Conservation (phyloP, 495 filamentous ascomycete genomes). For the Lineolata rhizophorae region DNA sequence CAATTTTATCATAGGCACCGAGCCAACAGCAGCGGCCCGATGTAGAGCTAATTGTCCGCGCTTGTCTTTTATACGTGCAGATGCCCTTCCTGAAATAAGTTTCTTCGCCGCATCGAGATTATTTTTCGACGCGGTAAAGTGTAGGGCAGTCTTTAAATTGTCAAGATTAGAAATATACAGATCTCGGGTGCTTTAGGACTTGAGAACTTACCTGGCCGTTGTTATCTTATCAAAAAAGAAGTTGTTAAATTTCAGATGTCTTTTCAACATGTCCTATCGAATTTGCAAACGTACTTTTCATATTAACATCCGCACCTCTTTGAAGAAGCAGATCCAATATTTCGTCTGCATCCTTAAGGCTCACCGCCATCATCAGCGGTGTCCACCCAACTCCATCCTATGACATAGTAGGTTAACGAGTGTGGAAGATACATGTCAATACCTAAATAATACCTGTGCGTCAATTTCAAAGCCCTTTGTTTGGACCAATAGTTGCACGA, state of each 20-base stretch:
- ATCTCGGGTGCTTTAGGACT: not conserved
- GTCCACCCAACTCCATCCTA: conserved; percentile 87
- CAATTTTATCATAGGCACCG: conserved; percentile 61
- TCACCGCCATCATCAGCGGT: conserved; percentile 79
- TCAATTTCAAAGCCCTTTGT: conserved; percentile 68
- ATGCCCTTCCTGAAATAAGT: conserved; percentile 54
- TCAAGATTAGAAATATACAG: not conserved
- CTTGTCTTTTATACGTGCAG: conserved; percentile 65
- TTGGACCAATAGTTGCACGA: conserved; percentile 47
- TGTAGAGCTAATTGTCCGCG: conserved; percentile 73
- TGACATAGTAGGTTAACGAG: not conserved
- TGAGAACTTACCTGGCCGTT: conserved; percentile 12
- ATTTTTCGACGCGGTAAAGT: conserved; percentile 78
- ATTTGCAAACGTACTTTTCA: conserved; percentile 45
- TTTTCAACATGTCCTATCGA: not conserved
- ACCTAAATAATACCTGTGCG: conserved; percentile 35
- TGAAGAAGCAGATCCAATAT: conserved; percentile 52
- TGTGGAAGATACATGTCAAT: not conserved
- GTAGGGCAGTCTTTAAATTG: conserved; percentile 57
- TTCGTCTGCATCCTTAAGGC: conserved; percentile 44
- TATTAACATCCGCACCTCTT: conserved; percentile 66
- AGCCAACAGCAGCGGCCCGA: conserved; percentile 76
- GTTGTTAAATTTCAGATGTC: not conserved
- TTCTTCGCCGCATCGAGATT: conserved; percentile 62
- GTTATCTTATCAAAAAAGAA: conserved; percentile 11